Percentiles rank a stretch among this genome's conserved stretches.
Evolutionary conservation across 1,284 basidiomycete species (phyloP).

Genomic region (Pseudozyma pruni): DNA sequence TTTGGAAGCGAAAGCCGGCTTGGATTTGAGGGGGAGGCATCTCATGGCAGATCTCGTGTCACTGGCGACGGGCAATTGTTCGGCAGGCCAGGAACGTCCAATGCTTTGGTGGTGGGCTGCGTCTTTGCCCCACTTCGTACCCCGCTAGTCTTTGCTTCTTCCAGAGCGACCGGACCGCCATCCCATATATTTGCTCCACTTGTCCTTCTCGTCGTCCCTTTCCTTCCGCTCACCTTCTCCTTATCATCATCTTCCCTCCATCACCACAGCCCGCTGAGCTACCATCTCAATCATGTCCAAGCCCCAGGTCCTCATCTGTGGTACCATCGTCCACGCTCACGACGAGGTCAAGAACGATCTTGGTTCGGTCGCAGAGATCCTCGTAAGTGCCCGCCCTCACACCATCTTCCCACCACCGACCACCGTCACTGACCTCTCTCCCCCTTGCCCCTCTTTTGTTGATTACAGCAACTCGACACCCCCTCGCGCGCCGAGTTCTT

Average conservation of each 20-base stretch:
- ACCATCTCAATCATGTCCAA: constrained; percentile 38
- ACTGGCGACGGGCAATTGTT: too few species aligned
- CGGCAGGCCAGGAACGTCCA: too few species aligned
- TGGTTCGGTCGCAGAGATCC: constrained; percentile 39
- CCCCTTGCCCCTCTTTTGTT: not conserved
- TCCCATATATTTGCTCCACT: not conserved
- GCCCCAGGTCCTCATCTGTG: constrained; percentile 55
- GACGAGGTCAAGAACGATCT: constrained; percentile 51
- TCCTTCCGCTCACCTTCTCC: not conserved
- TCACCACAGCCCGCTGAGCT: not conserved
- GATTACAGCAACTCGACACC: constrained; percentile 35
- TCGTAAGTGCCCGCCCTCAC: constrained; percentile 69
- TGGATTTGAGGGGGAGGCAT: too few species aligned
- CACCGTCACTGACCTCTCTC: not conserved
- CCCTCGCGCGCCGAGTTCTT: constrained; percentile 46
- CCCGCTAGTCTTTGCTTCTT: not conserved
- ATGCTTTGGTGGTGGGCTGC: too few species aligned
- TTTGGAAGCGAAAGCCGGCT: too few species aligned
- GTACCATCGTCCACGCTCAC: constrained; percentile 55
- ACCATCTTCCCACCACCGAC: too few species aligned
- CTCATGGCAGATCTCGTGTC: too few species aligned
- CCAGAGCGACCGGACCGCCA: not conserved
- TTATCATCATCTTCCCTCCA: not conserved
- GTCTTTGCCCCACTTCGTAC: too few species aligned
- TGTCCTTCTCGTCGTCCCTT: constrained; percentile 1